These are phyloP conservation scores for Madurella fahalii DNA, from an alignment of 2,329 filamentous ascomycete genomes.

Conservation along the genomic window DNA sequence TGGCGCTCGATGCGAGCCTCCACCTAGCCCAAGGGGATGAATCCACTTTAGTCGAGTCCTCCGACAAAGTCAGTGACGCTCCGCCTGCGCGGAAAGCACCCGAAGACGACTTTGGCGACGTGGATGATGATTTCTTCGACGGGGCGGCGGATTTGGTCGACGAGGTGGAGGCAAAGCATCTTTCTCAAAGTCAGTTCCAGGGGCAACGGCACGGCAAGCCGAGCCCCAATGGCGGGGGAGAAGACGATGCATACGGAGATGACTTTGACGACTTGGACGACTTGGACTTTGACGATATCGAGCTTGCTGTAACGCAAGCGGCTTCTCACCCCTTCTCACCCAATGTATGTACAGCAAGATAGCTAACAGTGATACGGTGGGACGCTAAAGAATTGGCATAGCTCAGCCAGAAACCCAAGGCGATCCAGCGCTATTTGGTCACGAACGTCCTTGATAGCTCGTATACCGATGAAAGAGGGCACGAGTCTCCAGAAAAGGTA, in stretches of 20 bases:
- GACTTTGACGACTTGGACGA: conserved; percentile 69
- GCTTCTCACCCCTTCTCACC: conserved; percentile 33
- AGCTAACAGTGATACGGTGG: conserved; percentile 26
- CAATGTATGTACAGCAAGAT: conserved; percentile 50
- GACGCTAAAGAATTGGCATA: conserved; percentile 61
- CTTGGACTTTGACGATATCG: conserved; percentile 72
- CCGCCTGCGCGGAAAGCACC: conserved; percentile 16
- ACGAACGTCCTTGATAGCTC: conserved; percentile 66
- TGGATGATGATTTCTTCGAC: conserved; percentile 58
- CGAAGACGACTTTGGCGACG: conserved; percentile 61
- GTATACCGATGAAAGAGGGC: conserved; percentile 61
- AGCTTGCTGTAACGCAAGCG: conserved; percentile 69
- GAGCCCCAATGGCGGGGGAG: conserved; percentile 35
- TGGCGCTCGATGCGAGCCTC: conserved; percentile 49
- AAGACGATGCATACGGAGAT: conserved; percentile 55
- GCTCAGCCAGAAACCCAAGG: conserved; percentile 63
- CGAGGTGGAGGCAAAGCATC: conserved; percentile 31
- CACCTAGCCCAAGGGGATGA: conserved; percentile 27
- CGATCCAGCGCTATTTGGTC: conserved; percentile 84
- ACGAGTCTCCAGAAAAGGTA: conserved; percentile 68
- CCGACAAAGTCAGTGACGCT: background rate
- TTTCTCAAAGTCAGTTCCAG: conserved; percentile 13
- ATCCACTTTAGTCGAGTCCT: conserved; percentile 15
- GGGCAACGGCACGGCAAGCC: conserved; percentile 23
- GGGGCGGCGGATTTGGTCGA: conserved; percentile 42